Evolutionary conservation across 306 rosid species (phyloP).

Genomic region (Cicer bijugum): DNA sequence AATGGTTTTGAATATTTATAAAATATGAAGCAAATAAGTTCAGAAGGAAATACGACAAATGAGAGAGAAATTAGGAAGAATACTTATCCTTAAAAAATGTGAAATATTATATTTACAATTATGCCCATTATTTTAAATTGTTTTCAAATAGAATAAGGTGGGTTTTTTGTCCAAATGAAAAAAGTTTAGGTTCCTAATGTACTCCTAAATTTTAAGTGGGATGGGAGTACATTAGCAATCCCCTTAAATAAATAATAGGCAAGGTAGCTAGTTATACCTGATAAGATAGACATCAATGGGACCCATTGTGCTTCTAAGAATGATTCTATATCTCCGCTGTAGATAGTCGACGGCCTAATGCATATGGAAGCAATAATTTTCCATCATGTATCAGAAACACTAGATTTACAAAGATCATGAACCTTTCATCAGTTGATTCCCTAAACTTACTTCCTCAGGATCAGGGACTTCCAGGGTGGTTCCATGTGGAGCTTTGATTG

Average conservation of each 20-base stretch:
- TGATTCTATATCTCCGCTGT: slow-evolving; percentile 88
- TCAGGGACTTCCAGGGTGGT: slow-evolving; percentile 99
- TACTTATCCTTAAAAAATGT: background rate
- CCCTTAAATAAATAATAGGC: slow-evolving; percentile 21
- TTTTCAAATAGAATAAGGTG: slow-evolving; percentile 1
- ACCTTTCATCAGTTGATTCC: slow-evolving; percentile 44
- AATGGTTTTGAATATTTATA: too few species aligned
- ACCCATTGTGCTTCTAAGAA: slow-evolving; percentile 99
- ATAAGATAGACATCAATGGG: slow-evolving; percentile 98
- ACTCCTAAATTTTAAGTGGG: background rate
- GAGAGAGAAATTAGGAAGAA: too few species aligned
- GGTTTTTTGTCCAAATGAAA: background rate
- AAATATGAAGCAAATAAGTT: too few species aligned
- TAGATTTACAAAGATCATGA: slow-evolving; percentile 37
- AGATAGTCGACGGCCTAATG: slow-evolving; percentile 88
- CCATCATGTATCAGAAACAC: slow-evolving; percentile 47
- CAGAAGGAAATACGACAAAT: too few species aligned
- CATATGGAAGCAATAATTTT: slow-evolving; percentile 47
- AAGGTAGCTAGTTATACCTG: slow-evolving; percentile 64
- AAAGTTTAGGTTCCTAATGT: background rate
- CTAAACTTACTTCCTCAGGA: slow-evolving; percentile 89
- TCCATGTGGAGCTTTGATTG: slow-evolving; percentile 98
- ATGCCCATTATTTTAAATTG: background rate
- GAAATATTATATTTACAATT: background rate
- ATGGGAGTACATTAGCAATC: background rate